Evolutionary conservation across 2,329 filamentous ascomycete species (phyloP).

Genomic region (Pyrenochaeta sp.): DNA sequence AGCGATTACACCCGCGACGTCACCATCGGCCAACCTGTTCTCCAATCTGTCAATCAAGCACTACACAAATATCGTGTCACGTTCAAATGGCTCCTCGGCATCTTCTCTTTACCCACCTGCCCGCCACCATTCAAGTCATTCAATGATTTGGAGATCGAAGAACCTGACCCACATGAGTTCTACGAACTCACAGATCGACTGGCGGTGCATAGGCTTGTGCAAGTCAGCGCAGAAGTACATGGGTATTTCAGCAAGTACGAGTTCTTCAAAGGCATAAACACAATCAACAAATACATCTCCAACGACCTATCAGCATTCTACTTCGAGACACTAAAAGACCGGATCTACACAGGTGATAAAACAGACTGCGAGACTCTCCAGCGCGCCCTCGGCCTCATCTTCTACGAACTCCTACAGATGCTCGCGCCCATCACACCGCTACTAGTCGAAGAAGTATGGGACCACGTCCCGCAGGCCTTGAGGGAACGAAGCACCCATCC

Average conservation of each 20-base stretch:
- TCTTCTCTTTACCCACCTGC: slow-evolving; percentile 55
- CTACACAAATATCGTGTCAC: slow-evolving; percentile 89
- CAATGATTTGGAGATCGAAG: slow-evolving; percentile 21
- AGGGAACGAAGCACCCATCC: slow-evolving; percentile 48
- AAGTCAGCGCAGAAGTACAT: slow-evolving; percentile 71
- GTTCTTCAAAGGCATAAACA: slow-evolving; percentile 78
- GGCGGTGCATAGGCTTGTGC: slow-evolving; percentile 76
- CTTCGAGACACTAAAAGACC: slow-evolving; percentile 89
- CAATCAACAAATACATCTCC: slow-evolving; percentile 82
- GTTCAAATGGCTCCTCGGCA: slow-evolving; percentile 87
- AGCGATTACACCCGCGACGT: slow-evolving; percentile 93
- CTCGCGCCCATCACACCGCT: slow-evolving; percentile 82
- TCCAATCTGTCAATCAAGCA: slow-evolving; percentile 77
- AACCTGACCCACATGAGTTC: slow-evolving; percentile 11
- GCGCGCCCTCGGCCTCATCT: slow-evolving; percentile 67
- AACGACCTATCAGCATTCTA: slow-evolving; percentile 92
- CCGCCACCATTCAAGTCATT: slow-evolving; percentile 39
- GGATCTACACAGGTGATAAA: slow-evolving; percentile 83
- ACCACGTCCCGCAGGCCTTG: slow-evolving; percentile 73
- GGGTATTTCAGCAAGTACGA: slow-evolving; percentile 75
- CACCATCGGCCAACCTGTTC: slow-evolving; percentile 77
- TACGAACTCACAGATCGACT: slow-evolving; percentile 63
- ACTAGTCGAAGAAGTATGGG: slow-evolving; percentile 89
- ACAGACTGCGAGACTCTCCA: slow-evolving; percentile 68
- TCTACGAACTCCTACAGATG: slow-evolving; percentile 77